These are phyloP conservation scores for Colletotrichum graminicola DNA, from an alignment of 2,329 filamentous ascomycete genomes.

Conservation along the genomic window DNA sequence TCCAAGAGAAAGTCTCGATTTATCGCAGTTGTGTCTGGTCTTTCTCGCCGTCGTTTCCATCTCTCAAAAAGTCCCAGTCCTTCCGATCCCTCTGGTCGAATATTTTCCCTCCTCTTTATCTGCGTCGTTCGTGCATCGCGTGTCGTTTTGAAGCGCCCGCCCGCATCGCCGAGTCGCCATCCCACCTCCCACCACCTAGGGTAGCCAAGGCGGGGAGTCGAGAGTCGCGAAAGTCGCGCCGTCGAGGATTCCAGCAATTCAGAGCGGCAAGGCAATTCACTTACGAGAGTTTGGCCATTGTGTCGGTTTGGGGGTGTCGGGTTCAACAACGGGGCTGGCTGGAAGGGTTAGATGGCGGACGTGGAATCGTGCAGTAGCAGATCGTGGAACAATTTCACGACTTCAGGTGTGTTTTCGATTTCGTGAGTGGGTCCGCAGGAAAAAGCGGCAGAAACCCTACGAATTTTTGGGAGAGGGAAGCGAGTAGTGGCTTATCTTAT, in stretches of 20 bases:
- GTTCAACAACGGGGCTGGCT: constrained; percentile 42
- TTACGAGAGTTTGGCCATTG: constrained; percentile 75
- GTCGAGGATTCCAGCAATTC: constrained; percentile 20
- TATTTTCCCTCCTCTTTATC: constrained; percentile 24
- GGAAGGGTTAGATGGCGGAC: constrained; percentile 41
- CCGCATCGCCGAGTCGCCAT: constrained; percentile 28
- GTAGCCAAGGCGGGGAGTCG: constrained; percentile 39
- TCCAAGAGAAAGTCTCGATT: neutral
- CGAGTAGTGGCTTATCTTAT: neutral
- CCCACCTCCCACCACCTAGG: constrained; percentile 40
- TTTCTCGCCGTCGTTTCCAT: neutral
- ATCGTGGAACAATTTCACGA: constrained; percentile 40
- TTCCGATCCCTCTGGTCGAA: neutral
- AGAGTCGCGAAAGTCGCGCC: neutral
- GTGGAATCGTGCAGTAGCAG: constrained; percentile 34
- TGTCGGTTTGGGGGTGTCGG: constrained; percentile 57
- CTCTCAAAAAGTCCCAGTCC: neutral
- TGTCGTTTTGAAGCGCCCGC: constrained; percentile 35
- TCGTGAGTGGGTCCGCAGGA: constrained; percentile 30
- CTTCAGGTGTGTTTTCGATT: constrained; percentile 38
- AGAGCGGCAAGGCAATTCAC: constrained; percentile 49
- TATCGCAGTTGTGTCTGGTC: neutral
- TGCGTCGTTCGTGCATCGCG: constrained; percentile 19
- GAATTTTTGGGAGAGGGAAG: constrained; percentile 13
- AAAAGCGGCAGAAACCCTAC: constrained; percentile 34